phyloP scores from a whole-genome alignment of 148 eudicot species.

The Chenopodium suecicum region DNA sequence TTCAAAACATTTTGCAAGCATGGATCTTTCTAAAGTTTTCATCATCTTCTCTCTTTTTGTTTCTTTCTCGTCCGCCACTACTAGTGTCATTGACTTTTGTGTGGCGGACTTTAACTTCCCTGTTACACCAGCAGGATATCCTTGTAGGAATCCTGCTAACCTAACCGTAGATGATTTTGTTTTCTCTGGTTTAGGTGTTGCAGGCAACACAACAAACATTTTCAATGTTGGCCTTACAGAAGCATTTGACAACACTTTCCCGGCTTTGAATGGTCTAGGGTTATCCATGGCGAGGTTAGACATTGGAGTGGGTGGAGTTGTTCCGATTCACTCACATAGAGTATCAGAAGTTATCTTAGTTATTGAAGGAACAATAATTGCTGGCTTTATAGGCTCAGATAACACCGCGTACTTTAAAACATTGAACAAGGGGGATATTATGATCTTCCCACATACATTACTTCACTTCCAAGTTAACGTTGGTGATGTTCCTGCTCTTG shows the following conservation, averaged over 20 bases:
- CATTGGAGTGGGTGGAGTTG: slow-evolving; percentile 11
- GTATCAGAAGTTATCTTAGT: slow-evolving; percentile 13
- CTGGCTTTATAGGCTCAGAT: slow-evolving; percentile 16
- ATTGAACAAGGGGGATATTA: slow-evolving; percentile 11
- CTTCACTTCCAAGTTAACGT: no score
- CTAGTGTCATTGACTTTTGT: background rate
- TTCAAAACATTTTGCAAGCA: background rate
- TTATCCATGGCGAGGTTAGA: slow-evolving; percentile 16
- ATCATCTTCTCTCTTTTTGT: background rate
- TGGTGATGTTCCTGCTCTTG: no score
- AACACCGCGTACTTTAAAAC: slow-evolving; percentile 19
- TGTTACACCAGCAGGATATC: slow-evolving; percentile 26
- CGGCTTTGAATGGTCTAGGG: slow-evolving; percentile 20
- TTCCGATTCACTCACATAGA: slow-evolving; percentile 14
- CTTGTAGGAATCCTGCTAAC: slow-evolving; percentile 24
- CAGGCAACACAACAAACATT: slow-evolving; percentile 14
- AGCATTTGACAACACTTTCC: slow-evolving; percentile 3
- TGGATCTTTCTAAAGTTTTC: background rate
- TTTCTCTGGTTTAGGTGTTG: slow-evolving; percentile 1
- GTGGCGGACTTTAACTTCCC: slow-evolving; percentile 23
- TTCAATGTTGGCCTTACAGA: background rate
- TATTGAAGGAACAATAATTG: slow-evolving; percentile 9
- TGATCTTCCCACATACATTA: slow-evolving; percentile 16
- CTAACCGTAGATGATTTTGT: slow-evolving; percentile 23
- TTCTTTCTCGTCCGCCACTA: slow-evolving; percentile 15